A percentile compares a stretch with the other conserved stretches of the same genome.
Conservation (phyloP, 2,329 filamentous ascomycete genomes). For the Alternaria consortialis region DNA sequence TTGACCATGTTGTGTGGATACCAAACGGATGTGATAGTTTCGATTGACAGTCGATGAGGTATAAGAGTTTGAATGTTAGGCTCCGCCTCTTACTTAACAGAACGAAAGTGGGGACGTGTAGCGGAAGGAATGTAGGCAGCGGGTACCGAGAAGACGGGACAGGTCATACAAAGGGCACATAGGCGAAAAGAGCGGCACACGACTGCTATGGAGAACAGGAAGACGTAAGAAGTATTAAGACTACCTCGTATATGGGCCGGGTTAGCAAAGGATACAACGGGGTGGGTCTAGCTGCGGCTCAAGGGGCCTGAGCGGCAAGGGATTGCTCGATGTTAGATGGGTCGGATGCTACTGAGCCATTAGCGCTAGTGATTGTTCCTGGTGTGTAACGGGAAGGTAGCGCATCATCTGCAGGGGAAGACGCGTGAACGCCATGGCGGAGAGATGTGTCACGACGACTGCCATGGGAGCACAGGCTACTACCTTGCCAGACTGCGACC, state of each 20-base stretch:
- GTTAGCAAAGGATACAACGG: constrained; percentile 29
- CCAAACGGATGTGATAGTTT: constrained; percentile 19
- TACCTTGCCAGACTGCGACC: constrained; percentile 40
- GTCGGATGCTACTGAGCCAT: constrained; percentile 41
- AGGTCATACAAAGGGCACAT: constrained; percentile 40
- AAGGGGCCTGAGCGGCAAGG: constrained; percentile 39
- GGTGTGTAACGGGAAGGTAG: constrained; percentile 43
- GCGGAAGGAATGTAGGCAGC: constrained; percentile 28
- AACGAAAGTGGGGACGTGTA: constrained; percentile 35
- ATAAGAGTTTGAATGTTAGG: constrained; percentile 32
- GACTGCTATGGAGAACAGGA: constrained; percentile 25
- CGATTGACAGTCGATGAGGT: constrained; percentile 15
- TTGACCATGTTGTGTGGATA: constrained; percentile 36
- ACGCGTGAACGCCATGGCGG: constrained; percentile 38
- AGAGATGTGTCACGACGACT: constrained; percentile 39
- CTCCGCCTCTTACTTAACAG: constrained; percentile 35
- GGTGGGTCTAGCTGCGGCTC: constrained; percentile 38
- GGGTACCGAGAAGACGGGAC: constrained; percentile 34
- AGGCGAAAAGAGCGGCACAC: constrained; percentile 37
- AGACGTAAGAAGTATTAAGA: constrained; percentile 34
- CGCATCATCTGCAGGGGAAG: constrained; percentile 30
- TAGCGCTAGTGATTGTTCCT: constrained; percentile 34
- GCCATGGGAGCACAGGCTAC: constrained; percentile 46
- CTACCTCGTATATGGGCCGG: constrained; percentile 31
- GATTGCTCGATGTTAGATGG: constrained; percentile 35